These are phyloP conservation scores for Taphrina deformans DNA, from an alignment of 1,139 yeast species.

Conservation along the genomic window DNA sequence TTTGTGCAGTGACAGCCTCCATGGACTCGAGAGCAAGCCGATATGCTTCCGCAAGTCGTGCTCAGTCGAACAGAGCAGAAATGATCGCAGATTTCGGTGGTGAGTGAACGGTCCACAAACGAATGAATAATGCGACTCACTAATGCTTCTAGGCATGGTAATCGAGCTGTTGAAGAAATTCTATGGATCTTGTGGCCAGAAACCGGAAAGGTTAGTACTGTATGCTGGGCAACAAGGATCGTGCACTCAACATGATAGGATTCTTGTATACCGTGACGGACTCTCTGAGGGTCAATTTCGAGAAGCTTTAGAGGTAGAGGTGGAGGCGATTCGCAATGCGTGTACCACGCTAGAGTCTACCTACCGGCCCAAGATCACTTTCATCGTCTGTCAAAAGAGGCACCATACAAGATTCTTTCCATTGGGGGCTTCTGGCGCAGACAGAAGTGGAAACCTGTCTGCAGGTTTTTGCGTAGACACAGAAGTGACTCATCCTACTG, in stretches of 20 bases:
- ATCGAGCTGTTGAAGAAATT: conserved; percentile 41
- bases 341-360: conserved; percentile 38
- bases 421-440: conserved; percentile 37
- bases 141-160: conserved; percentile 38
- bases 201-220: conserved; percentile 39
- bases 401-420: conserved; percentile 45
- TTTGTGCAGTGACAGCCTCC: conserved; percentile 44
- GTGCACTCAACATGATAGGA: too few species aligned
- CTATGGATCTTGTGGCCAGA: conserved; percentile 37
- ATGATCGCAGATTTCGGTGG: conserved; percentile 42
- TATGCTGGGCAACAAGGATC: too few species aligned
- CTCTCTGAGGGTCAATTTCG: conserved; percentile 45
- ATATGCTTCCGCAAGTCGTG: conserved; percentile 43
- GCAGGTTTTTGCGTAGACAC: conserved; percentile 45
- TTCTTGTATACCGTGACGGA: conserved; percentile 45
- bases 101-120: neutral
- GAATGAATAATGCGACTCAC: neutral
- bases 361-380: conserved; percentile 43
- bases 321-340: conserved; percentile 41
- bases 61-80: conserved; percentile 43
- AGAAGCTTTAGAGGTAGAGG: conserved; percentile 43
- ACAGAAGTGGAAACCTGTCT: conserved; percentile 41
- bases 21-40: conserved; percentile 42
- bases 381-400: conserved; percentile 41
- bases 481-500: conserved; percentile 43